Evolutionary conservation across 2,329 filamentous ascomycete genomes (phyloP), one percentile per base, ranked within the genome.

Genomic region (Ophiostoma tasmaniense): DNA sequence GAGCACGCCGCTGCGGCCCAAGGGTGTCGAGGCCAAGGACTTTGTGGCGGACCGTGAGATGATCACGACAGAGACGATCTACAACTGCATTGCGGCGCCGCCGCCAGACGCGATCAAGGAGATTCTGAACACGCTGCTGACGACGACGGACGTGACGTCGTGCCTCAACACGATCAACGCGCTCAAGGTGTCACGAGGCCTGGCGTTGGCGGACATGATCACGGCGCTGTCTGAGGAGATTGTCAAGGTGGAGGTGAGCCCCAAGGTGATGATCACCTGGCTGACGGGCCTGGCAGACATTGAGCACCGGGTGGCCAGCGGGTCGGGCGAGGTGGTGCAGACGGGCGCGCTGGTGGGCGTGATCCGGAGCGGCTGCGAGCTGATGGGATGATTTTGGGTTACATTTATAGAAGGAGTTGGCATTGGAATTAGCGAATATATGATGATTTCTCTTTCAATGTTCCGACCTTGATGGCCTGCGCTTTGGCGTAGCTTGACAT

Each of bases 21-120:
- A 84, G 74, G 81, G 86, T 73, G 76, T 45, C 45, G 33, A 20
- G 17, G 59, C 7, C 13, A 62, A 35, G 71, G 81, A 90, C 71
- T 82, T 85, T 79, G 84, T 89, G 68, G 87, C 93, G 35, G 83
- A 89, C 68, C 85, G 92, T 55, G 94, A 98, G 37, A 83, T 74
- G 70, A 86, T 92, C 73, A 97, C 97, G 73, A 97, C 91, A 45
- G 90, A 97, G 77, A 92, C 91, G 8, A 98, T 99, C 76, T 99
- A 97, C 83, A 93, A 93, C 79, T 99, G 95, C 79, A 96, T 99
- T 76, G 95, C 95, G 10, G 94, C 94, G 1, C 95, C 95, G 3
- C 93, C 96, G 73, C 95, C 95, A 0, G 87, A 89, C 30, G 94
- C 97, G 74, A 92, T 98, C 75, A 85, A 87, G 73, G 87, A 90